Evolutionary conservation across 345 rosid species (phyloP), one percentile per base, ranked within the genome.

Genomic region (Fremontodendron californicum): DNA sequence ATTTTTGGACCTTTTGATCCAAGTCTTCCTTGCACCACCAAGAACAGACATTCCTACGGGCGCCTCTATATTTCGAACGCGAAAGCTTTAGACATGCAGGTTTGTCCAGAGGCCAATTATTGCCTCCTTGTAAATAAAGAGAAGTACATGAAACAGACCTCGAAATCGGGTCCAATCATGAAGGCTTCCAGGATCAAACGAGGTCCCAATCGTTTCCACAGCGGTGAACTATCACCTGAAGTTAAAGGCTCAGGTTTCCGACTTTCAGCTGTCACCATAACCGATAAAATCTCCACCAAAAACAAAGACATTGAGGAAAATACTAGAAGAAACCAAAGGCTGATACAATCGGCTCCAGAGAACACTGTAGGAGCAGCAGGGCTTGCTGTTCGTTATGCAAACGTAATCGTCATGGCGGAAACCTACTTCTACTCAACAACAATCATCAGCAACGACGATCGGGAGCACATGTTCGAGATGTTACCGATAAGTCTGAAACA

Each of bases 361-460:
- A 68, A 78, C 42, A 86, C 87, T 3, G 88, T 83, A 0, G 93
- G 93, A 1, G 82, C 80, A 6, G 84, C 90, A 1, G 88, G 93
- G 60, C 89, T 89, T 16, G 81, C 85, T 6, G 3, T 75, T 40
- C 80, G 87, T 40, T 87, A 86, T 68, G 92, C 92, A 1, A 86
- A 86, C 46, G 57, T 87, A 18, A 82, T 89, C 21, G 11, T 66
- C 9, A 71, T 73, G 16, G 90, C 85, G 8, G 83, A 86, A 77
- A 72, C 42, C 11, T 83, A 73, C 79, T 78, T 87, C 55, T 35
- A 79, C 75, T 7, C 76, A 23, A 76, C 86, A 9, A 46, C 54
- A 37, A 64, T 21, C 5, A 78, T 85, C 4, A 75, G 58, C 33
- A 81, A 85, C 21, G 90, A 82, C 9, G 85, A 79, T 0, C 79